Conservation (phyloP, 176 grass and related monocot species). For the Oryza glaberrima region DNA sequence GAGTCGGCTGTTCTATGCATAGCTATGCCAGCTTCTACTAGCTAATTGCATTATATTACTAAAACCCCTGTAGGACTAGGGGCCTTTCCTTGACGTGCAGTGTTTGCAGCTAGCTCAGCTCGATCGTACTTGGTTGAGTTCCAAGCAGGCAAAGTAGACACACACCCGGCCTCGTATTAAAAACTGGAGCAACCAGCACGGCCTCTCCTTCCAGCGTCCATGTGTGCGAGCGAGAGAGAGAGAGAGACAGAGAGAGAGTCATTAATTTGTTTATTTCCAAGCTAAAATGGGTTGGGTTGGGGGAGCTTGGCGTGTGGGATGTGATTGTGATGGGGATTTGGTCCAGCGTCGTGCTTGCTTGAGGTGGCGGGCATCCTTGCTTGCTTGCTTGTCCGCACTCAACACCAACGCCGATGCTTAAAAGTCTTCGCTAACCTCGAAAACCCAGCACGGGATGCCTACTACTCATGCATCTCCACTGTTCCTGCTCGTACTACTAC, state of each 20-base stretch:
- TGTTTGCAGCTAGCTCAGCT: conserved; percentile 43
- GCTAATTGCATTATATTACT: conserved; percentile 43
- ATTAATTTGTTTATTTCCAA: conserved; percentile 12
- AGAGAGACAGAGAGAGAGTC: background rate
- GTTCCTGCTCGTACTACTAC: background rate
- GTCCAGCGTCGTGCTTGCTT: conserved; percentile 62
- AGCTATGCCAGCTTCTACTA: conserved; percentile 26
- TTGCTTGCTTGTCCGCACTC: conserved; percentile 54
- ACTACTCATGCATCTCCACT: background rate
- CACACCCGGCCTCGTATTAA: conserved; percentile 20
- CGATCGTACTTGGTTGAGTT: conserved; percentile 48
- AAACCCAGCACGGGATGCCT: conserved; percentile 28
- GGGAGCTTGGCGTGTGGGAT: conserved; percentile 13
- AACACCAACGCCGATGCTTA: conserved; percentile 48
- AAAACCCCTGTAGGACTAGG: conserved; percentile 39
- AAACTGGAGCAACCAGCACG: conserved; percentile 25
- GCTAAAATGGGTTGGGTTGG: background rate
- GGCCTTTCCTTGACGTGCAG: conserved; percentile 79
- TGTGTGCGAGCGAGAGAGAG: background rate
- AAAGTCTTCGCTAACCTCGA: conserved; percentile 44
- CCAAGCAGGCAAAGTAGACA: conserved; percentile 39
- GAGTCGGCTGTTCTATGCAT: conserved; percentile 13
- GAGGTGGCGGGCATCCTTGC: conserved; percentile 40
- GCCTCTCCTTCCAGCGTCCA: conserved; percentile 11
- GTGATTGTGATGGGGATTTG: conserved; percentile 57